A percentile compares a stretch with the other conserved stretches of the same genome.
Conservation (phyloP, 306 rosid species). For the Bauhinia variegata region DNA sequence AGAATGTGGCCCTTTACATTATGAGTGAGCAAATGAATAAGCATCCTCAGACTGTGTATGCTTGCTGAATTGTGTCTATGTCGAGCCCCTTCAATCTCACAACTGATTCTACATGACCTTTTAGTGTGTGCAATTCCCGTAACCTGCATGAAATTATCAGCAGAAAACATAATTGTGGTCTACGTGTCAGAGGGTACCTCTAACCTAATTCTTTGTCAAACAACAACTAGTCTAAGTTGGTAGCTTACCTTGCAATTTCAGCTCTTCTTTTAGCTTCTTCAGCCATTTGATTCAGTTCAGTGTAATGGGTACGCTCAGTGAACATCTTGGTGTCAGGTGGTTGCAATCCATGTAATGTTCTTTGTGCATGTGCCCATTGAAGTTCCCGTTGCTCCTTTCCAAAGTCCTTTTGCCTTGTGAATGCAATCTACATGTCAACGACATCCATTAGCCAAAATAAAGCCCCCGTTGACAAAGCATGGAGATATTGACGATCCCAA, state of each 20-base stretch:
- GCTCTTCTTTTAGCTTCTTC: slow-evolving; percentile 99
- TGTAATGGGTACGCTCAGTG: slow-evolving; percentile 76
- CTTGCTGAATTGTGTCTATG: slow-evolving; percentile 96
- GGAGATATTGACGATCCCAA: slow-evolving; percentile 10
- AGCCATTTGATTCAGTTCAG: slow-evolving; percentile 91
- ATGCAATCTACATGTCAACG: slow-evolving; percentile 70
- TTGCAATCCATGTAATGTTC: slow-evolving; percentile 91
- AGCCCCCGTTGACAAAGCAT: slow-evolving; percentile 18
- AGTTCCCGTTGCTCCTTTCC: slow-evolving; percentile 98
- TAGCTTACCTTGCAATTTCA: slow-evolving; percentile 81
- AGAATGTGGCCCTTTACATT: slow-evolving; percentile 51
- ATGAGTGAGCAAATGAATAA: slow-evolving; percentile 38
- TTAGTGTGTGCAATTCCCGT: slow-evolving; percentile 88
- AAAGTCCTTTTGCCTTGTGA: slow-evolving; percentile 98
- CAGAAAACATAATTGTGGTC: neutral
- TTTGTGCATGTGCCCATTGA: slow-evolving; percentile 98
- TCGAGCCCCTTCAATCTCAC: slow-evolving; percentile 98
- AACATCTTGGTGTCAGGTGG: slow-evolving; percentile 85
- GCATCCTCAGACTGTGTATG: slow-evolving; percentile 78
- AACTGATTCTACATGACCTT: slow-evolving; percentile 96
- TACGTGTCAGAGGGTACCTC: slow-evolving; percentile 4
- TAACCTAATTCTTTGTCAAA: neutral
- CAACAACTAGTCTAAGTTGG: neutral
- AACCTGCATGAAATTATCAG: slow-evolving; percentile 54
- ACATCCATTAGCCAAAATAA: slow-evolving; percentile 30